Evolutionary conservation across 1,139 yeast genomes (phyloP), one percentile per base, ranked within the genome.

Genomic region (Kluyveromyces marxianus): DNA sequence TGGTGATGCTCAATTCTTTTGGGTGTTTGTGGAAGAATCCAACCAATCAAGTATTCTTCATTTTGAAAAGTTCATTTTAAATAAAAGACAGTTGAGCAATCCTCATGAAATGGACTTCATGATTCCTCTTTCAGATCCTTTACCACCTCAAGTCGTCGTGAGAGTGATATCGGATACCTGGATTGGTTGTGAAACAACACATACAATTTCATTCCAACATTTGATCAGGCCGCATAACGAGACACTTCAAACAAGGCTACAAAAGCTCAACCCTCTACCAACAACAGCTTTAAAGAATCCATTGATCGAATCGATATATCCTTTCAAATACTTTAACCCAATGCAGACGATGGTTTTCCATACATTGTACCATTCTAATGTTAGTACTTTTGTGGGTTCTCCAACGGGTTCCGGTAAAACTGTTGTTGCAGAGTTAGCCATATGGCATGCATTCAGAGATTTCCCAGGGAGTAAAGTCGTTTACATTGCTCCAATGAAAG

Each of bases 341-440:
- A 90, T 94, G 96, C 98, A 94, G 67, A 90, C 97, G 0, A 92
- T 92, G 97, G 79, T 85, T 0, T 94, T 94, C 67, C 96, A 90
- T 60, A 78, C 96, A 0, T 68, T 94, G 39, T 94, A 90, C 66
- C 83, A 92, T 61, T 69, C 83, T 2, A 79, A 83, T 53, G 76
- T 83, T 2, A 86, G 86, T 63, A 90, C 84, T 0, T 85, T 94
- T 65, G 87, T 94, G 38, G 99, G 99, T 10, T 90, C 97, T 0
- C 99, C 99, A 3, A 94, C 98, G 1, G 98, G 98, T 30, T 92
- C 98, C 0, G 99, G 99, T 54, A 94, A 94, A 63, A 94, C 98
- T 0, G 85, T 92, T 37, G 98, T 94, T 27, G 96, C 97, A 0
- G 99, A 94, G 61, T 69, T 94, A 50, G 97, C 97, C 0, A 86